These are phyloP conservation scores for Exophiala oligosperma DNA, from an alignment of 2,329 filamentous ascomycete species.

Conservation along the genomic window DNA sequence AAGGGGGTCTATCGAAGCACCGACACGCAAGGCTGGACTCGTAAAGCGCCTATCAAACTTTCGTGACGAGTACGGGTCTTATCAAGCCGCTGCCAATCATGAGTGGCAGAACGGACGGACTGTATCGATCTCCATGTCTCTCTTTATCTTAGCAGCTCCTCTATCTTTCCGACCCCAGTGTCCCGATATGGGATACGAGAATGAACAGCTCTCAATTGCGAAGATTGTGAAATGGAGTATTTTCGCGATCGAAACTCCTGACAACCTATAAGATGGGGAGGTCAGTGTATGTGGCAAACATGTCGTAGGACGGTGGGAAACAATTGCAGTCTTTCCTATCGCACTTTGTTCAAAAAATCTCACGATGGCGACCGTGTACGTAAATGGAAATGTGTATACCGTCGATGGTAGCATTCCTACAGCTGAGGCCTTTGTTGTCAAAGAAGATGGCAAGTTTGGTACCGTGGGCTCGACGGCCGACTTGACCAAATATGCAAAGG, in stretches of 20 bases:
- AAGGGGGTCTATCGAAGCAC: not conserved
- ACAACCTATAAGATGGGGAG: not conserved
- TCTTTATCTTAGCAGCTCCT: not conserved
- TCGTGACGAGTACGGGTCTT: not conserved
- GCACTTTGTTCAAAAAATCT: not conserved
- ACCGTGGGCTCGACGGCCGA: slow-evolving; percentile 31
- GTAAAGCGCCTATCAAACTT: not conserved
- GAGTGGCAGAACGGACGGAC: not conserved
- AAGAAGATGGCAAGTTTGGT: slow-evolving; percentile 30
- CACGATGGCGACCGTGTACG: slow-evolving; percentile 18
- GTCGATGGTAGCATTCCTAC: slow-evolving; percentile 25
- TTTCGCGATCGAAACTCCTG: too few relatives aligned
- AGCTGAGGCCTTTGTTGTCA: slow-evolving; percentile 34
- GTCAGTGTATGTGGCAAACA: not conserved
- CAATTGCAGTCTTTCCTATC: not conserved
- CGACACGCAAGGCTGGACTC: not conserved
- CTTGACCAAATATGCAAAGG: slow-evolving; percentile 23
- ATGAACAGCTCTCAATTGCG: not conserved
- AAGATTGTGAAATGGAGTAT: too few relatives aligned
- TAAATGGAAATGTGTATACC: slow-evolving; percentile 37
- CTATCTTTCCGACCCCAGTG: not conserved
- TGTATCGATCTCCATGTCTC: not conserved
- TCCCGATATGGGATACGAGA: not conserved
- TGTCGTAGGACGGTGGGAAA: not conserved
- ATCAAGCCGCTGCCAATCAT: not conserved